phyloP scores from a whole-genome alignment of 106 monocot species.

The Apostasia shenzhenica region DNA sequence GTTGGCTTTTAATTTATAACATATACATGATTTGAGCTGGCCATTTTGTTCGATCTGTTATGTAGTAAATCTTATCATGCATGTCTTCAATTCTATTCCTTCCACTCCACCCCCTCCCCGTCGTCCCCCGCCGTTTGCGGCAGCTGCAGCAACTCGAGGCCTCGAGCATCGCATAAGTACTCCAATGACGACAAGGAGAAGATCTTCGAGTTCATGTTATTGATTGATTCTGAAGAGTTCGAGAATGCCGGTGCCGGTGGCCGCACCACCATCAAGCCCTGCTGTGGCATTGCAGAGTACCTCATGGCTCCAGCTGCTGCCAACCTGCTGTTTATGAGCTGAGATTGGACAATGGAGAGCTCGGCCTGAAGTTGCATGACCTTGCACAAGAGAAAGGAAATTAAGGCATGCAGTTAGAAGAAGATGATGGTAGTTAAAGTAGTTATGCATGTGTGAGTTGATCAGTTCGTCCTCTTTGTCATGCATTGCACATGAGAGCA shows the following conservation, averaged over 20 bases:
- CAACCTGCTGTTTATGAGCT: constrained; percentile 51
- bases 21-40: no score
- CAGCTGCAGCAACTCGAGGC: constrained; percentile 15
- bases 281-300: constrained; percentile 18
- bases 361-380: constrained; percentile 60
- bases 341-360: constrained; percentile 50
- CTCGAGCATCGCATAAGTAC: constrained; percentile 15
- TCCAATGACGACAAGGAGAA: constrained; percentile 14
- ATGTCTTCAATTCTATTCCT: background rate
- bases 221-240: constrained; percentile 29
- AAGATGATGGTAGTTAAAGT: no score
- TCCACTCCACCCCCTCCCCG: constrained; percentile 18
- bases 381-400: constrained; percentile 20
- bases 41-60: no score
- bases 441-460: background rate
- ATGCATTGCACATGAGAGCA: background rate
- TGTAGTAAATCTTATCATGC: no score
- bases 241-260: constrained; percentile 30
- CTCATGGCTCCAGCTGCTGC: constrained; percentile 20
- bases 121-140: constrained; percentile 5
- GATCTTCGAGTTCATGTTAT: constrained; percentile 16
- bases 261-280: background rate
- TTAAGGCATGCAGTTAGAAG: no score
- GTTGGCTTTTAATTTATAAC: no score
- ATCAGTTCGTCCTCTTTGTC: background rate